Conservation (phyloP, 2,329 filamentous ascomycete species). For the Neodidymelliopsis sp. region DNA sequence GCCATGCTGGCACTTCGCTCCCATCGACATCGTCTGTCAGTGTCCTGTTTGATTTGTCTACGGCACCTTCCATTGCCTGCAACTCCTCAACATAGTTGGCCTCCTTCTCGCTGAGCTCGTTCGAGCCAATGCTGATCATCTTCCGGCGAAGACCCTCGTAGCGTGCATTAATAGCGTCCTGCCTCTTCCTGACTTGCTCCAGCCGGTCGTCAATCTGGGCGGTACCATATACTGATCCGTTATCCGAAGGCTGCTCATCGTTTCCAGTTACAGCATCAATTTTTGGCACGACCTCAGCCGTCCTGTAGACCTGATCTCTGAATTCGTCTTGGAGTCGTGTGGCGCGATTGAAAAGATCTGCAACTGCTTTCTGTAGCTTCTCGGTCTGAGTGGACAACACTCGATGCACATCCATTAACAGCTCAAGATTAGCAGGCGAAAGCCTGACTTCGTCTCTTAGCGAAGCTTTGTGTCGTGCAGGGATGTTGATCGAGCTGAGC, state of each 20-base stretch:
- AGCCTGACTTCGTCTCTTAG: constrained; percentile 73
- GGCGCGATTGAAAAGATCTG: constrained; percentile 76
- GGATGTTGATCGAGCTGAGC: constrained; percentile 64
- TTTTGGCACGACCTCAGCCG: constrained; percentile 69
- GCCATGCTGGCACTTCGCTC: constrained; percentile 51
- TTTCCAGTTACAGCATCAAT: constrained; percentile 72
- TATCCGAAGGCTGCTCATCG: constrained; percentile 54
- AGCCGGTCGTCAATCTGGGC: constrained; percentile 68
- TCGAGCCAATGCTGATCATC: constrained; percentile 56
- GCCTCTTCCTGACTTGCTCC: constrained; percentile 61
- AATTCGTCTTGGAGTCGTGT: constrained; percentile 73
- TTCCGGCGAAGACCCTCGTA: constrained; percentile 66
- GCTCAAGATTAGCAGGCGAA: constrained; percentile 72
- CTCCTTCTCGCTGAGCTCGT: constrained; percentile 70
- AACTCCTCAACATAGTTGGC: constrained; percentile 67
- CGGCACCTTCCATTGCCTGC: constrained; percentile 49
- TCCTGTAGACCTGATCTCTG: constrained; percentile 70
- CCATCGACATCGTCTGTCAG: constrained; percentile 44
- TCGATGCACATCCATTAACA: constrained; percentile 77
- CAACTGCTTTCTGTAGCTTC: constrained; percentile 71
- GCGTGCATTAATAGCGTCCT: constrained; percentile 64
- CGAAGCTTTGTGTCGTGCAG: constrained; percentile 66
- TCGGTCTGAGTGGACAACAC: constrained; percentile 74
- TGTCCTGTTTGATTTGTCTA: constrained; percentile 42
- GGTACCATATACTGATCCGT: constrained; percentile 55